Base-by-base conservation (phyloP, 2,329 filamentous ascomycete species). In the Trichophyton schoenleinii region DNA sequence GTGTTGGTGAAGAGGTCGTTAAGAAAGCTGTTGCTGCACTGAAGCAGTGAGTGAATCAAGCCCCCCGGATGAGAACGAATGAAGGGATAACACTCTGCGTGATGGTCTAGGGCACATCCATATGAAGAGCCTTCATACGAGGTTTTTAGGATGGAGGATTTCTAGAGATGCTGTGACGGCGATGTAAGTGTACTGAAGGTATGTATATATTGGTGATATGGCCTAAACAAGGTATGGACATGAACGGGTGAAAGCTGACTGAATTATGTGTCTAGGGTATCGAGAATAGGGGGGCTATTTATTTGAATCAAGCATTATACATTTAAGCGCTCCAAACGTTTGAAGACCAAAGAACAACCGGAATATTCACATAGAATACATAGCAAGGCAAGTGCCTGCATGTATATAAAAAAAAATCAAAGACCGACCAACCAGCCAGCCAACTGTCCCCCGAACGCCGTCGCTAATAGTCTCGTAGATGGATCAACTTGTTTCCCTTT, bases 101-200 rank as follows among this genome's bases (percentile, higher is more conserved):
- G 44, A 48, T 18, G 20, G 20, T 48, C 20, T 25, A 69, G 70
- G 62, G 72, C 72, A n/a, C 76, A 78, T 71, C 76, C 76, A 3
- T 78, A 78, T 65, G 76, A 78, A 60, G 73, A 76, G 64, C 73
- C 75, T 25, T 73, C 71, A 11, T 76, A 77, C 67, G 75, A 76
- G 63, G 76, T 78, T 22, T 74, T 74, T 64, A 75, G 71, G 63
- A 69, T 76, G 67, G 76, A 78, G 65, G 67, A 75, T 66, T 68
- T 76, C 34, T 75, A 63, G 58, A 53, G 41, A n/a, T 8, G 41
- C 11, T 15, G 15, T 38, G 34, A 13, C 8, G 34, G 8, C 3
- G 34, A 36, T 13, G 2, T 13, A 8, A 8, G 8, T 36, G 9
- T 38, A 38, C 22, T 22, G 3, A 3, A 22, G 6, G 28, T 31